Conservation (phyloP, 495 filamentous ascomycete species). For the Podospora pseudopauciseta region DNA sequence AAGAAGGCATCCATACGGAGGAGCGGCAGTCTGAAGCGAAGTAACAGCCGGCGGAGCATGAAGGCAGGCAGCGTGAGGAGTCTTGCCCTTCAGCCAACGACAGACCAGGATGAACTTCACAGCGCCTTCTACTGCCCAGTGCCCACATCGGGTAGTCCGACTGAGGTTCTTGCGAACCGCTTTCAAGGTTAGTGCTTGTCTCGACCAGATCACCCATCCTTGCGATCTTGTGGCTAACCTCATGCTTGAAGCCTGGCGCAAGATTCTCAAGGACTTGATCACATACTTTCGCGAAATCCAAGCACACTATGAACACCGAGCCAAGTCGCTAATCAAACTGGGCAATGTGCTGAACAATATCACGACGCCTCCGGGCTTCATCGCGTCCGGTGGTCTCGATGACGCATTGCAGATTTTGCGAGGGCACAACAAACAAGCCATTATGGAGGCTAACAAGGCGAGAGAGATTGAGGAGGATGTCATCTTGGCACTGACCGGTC, state of each 20-base stretch:
- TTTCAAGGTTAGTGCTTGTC: slow-evolving; percentile 71
- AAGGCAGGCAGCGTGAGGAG: slow-evolving; percentile 80
- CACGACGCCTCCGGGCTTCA: slow-evolving; percentile 64
- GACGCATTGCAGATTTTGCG: slow-evolving; percentile 80
- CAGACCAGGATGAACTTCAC: slow-evolving; percentile 66
- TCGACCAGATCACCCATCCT: not conserved
- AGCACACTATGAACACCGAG: slow-evolving; percentile 78
- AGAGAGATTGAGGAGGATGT: slow-evolving; percentile 88
- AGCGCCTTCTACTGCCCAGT: slow-evolving; percentile 87
- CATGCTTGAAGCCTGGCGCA: slow-evolving; percentile 72
- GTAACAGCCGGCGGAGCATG: slow-evolving; percentile 68
- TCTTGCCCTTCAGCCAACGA: slow-evolving; percentile 58
- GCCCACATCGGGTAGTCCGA: slow-evolving; percentile 81
- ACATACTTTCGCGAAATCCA: slow-evolving; percentile 93
- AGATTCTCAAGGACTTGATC: slow-evolving; percentile 91
- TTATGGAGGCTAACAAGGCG: slow-evolving; percentile 81
- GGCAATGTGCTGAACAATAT: slow-evolving; percentile 80
- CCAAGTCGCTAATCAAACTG: slow-evolving; percentile 78
- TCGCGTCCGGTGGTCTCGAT: slow-evolving; percentile 73
- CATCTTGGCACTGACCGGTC: slow-evolving; percentile 76
- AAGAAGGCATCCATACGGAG: slow-evolving; percentile 78
- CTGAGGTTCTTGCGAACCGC: slow-evolving; percentile 81
- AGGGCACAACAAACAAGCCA: slow-evolving; percentile 76
- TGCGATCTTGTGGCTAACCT: slow-evolving; percentile 12
- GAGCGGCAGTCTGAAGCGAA: slow-evolving; percentile 71